Conservation (phyloP, 805 yeast genomes). For the Brettanomyces bruxellensis region DNA sequence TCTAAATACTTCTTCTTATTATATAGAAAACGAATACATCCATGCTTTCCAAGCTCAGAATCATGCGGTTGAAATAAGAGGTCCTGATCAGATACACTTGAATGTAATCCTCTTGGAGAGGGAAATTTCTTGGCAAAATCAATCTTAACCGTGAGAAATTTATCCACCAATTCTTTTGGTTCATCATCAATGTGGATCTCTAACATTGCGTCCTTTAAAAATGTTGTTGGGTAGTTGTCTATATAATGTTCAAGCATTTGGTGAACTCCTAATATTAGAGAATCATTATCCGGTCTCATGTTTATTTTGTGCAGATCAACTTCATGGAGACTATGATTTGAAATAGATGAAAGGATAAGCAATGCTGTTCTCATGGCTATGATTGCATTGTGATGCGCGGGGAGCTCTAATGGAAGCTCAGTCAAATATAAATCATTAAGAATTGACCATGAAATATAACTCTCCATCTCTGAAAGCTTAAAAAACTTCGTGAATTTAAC, state of each 20-base stretch:
- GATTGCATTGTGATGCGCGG: slow-evolving; percentile 69
- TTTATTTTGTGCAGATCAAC: slow-evolving; percentile 4
- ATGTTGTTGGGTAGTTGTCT: slow-evolving; percentile 20
- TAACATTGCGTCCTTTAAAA: slow-evolving; percentile 13
- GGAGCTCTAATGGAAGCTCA: slow-evolving; percentile 56
- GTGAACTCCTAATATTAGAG: slow-evolving; percentile 12
- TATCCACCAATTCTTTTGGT: slow-evolving; percentile 18
- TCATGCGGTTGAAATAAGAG: slow-evolving; percentile 22
- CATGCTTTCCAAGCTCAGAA: slow-evolving; percentile 22
- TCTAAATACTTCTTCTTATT: slow-evolving; percentile 18
- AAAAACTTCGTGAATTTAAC: slow-evolving; percentile 50
- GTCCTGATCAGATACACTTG: slow-evolving; percentile 1
- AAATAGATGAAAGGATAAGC: slow-evolving; percentile 15
- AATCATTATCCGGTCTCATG: slow-evolving; percentile 2
- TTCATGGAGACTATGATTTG: slow-evolving; percentile 4
- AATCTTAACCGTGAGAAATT: slow-evolving; percentile 23
- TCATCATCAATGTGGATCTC: slow-evolving; percentile 12
- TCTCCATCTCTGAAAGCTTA: slow-evolving; percentile 34
- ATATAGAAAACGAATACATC: slow-evolving; percentile 26
- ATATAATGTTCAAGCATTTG: slow-evolving; percentile 24
- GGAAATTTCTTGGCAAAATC: slow-evolving; percentile 11
- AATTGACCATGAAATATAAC: slow-evolving; percentile 63
- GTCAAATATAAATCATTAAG: slow-evolving; percentile 67
- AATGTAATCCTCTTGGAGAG: not conserved
- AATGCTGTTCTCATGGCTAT: slow-evolving; percentile 53